Percentiles rank a stretch among this genome's conserved stretches.
phyloP scores from a whole-genome alignment of 2,329 filamentous ascomycete genomes.

The Xylaria arbuscula region DNA sequence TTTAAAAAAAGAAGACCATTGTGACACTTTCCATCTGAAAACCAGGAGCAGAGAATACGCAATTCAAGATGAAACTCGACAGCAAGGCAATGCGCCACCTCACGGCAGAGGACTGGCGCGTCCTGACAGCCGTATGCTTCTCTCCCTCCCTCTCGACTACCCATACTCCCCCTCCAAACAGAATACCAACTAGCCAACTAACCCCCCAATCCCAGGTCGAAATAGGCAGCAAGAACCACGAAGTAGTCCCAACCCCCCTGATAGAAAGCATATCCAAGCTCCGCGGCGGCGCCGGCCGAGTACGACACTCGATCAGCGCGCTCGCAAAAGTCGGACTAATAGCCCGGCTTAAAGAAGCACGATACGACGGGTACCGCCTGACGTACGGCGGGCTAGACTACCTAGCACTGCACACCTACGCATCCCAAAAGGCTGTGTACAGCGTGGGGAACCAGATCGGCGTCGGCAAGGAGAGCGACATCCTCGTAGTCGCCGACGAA shows the following conservation, averaged over 20 bases:
- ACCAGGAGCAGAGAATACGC: not conserved
- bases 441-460: constrained; percentile 94
- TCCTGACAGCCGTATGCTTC: constrained; percentile 83
- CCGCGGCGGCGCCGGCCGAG: constrained; percentile 79
- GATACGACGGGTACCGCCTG: constrained; percentile 96
- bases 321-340: constrained; percentile 94
- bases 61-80: constrained; percentile 85
- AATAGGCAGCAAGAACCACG: constrained; percentile 94
- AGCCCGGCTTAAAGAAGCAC: constrained; percentile 91
- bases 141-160: constrained; percentile 30
- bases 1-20: not conserved
- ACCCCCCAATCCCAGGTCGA: constrained; percentile 74
- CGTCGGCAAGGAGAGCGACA: constrained; percentile 97
- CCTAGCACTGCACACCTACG: constrained; percentile 91
- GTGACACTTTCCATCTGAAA: not conserved
- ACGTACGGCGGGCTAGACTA: constrained; percentile 98
- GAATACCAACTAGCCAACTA: constrained; percentile 23
- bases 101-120: constrained; percentile 91
- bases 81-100: constrained; percentile 94
- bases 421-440: constrained; percentile 83
- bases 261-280: constrained; percentile 87
- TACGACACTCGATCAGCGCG: constrained; percentile 87
- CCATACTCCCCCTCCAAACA: constrained; percentile 49
- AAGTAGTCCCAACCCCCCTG: constrained; percentile 90
- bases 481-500: constrained; percentile 89